Evolutionary conservation across 176 grass and related monocot species (phyloP), one percentile per base, ranked within the genome.

Genomic region (Alloteropsis semialata): DNA sequence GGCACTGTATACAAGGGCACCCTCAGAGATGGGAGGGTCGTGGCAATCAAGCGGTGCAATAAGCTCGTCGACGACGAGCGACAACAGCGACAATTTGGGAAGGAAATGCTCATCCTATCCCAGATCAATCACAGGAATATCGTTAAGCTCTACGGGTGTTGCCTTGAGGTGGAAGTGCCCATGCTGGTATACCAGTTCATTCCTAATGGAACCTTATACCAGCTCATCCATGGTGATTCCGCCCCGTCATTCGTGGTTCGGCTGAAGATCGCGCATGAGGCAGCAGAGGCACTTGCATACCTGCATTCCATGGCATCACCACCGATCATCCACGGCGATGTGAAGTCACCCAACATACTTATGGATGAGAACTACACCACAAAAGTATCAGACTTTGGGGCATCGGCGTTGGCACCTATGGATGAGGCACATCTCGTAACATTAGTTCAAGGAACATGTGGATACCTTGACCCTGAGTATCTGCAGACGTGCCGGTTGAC

Each of bases 151-250:
- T 71, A 86, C 12, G 91, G 91, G 0, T 92, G 87, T 33, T 92
- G 84, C 69, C 75, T 92, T 4, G 91, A 92, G 66, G 87, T 87
- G 41, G 84, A 84, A 9, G 81, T 92, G 1, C 91, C 91, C 14
- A 87, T 92, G 59, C 78, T 92, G 8, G 90, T 92, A 3, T 92
- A 89, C 73, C 43, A 92, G 80, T 92, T 81, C 58, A 66, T 92
- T 41, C 84, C 84, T 6, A 87, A 89, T 22, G 87, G 90, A 65
- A 92, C 75, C 21, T 74, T 92, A 3, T 89, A 37, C 77, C 51
- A 89, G 9, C 69, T 87, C 19, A 44, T 84, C 56, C 82, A 87
- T 64, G 38, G 61, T 25, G 14, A 0, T 11, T 60, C 14, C 27
- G 1, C 5, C 24, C 13, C 67, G n/a, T 5, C 90, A 6, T 81